Conservation (phyloP, 768 basidiomycete genomes). For the Tulasnella sp. region DNA sequence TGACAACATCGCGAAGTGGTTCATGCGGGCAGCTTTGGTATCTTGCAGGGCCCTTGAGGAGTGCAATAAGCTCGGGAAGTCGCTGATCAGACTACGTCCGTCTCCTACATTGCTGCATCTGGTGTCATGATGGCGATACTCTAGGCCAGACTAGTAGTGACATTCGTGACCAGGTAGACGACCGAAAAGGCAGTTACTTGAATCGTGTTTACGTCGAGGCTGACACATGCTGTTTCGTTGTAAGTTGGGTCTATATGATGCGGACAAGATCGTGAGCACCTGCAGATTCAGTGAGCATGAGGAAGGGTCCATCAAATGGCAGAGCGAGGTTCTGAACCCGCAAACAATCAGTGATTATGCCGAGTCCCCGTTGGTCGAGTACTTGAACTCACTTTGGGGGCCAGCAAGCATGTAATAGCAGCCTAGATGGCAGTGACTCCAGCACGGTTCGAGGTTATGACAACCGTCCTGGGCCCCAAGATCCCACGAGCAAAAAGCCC, state of each 20-base stretch:
- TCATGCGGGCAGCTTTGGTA: background rate
- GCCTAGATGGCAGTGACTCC: constrained; percentile 89
- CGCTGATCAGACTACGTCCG: constrained; percentile 65
- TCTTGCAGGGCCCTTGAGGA: too few relatives aligned
- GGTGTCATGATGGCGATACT: constrained; percentile 80
- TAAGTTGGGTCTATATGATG: constrained; percentile 45
- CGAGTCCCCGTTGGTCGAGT: background rate
- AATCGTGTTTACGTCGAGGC: constrained; percentile 34
- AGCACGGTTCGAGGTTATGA: constrained; percentile 17
- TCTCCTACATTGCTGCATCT: constrained; percentile 58
- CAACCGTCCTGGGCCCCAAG: constrained; percentile 38
- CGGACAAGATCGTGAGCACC: constrained; percentile 88
- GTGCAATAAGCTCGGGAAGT: constrained; percentile 47
- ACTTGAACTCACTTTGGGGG: constrained; percentile 58
- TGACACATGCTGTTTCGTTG: background rate
- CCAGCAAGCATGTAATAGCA: constrained; percentile 76
- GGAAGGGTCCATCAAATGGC: constrained; percentile 79
- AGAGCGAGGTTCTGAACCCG: constrained; percentile 75
- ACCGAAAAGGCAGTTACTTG: constrained; percentile 76
- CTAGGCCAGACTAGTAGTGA: constrained; percentile 81
- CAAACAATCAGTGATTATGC: background rate
- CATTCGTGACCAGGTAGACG: constrained; percentile 78
- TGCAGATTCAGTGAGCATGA: constrained; percentile 90
- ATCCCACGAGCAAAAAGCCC: constrained; percentile 84
- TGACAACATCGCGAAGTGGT: background rate